Conservation (phyloP, 1,284 basidiomycete genomes). For the Boletellus deceptivus region DNA sequence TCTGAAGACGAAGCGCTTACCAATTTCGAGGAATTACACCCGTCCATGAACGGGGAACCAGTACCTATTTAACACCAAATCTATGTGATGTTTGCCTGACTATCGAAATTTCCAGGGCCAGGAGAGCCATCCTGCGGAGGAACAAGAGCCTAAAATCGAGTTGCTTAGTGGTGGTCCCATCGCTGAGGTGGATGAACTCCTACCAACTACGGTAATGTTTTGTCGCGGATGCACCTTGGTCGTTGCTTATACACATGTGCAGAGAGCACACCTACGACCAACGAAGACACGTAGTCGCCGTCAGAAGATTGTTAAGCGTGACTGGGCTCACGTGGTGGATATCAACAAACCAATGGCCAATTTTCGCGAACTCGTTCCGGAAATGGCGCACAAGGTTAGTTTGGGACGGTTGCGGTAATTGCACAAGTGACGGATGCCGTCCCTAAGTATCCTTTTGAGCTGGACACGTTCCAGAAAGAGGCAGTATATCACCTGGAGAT, state of each 20-base stretch:
- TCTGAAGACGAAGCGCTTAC: constrained; percentile 44
- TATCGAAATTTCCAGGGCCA: constrained; percentile 15
- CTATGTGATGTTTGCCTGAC: background rate
- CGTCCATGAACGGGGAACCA: constrained; percentile 11
- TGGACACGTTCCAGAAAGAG: constrained; percentile 95
- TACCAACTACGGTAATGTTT: constrained; percentile 74
- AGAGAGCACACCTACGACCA: constrained; percentile 61
- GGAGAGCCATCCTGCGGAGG: constrained; percentile 9
- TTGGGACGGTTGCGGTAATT: constrained; percentile 1
- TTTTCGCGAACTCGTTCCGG: constrained; percentile 84
- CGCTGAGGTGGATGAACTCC: constrained; percentile 75
- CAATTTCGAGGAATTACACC: constrained; percentile 34
- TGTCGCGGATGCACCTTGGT: background rate
- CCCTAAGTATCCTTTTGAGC: constrained; percentile 79
- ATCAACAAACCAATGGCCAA: constrained; percentile 88
- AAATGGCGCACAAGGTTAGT: constrained; percentile 82
- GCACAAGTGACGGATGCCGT: constrained; percentile 28
- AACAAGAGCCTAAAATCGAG: constrained; percentile 21
- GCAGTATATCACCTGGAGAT: constrained; percentile 97
- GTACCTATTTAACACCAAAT: constrained; percentile 8
- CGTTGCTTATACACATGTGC: constrained; percentile 11
- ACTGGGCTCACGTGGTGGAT: constrained; percentile 98
- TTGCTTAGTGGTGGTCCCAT: constrained; percentile 16
- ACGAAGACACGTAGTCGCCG: constrained; percentile 42
- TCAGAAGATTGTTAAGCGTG: constrained; percentile 68